These are phyloP conservation scores for Aureobasidium sp. DNA, from an alignment of 2,329 filamentous ascomycete species.

Conservation along the genomic window DNA sequence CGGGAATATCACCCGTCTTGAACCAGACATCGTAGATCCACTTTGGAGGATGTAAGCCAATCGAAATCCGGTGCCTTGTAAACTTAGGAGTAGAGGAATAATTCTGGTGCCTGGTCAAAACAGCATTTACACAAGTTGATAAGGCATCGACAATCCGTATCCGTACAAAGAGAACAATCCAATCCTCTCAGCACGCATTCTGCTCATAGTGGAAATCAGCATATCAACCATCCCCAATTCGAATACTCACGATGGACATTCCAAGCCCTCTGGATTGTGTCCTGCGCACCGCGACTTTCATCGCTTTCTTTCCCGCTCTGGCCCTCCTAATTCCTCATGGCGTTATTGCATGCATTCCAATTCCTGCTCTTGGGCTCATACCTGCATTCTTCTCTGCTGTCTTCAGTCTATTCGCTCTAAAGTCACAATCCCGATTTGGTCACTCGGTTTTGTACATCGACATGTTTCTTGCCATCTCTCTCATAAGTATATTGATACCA, in stretches of 20 bases:
- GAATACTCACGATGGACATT: neutral
- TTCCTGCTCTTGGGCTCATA: neutral
- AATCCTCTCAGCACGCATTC: neutral
- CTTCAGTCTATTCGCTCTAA: neutral
- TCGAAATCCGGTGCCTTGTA: neutral
- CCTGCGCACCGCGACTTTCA: neutral
- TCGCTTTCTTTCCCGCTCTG: neutral
- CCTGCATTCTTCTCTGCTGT: neutral
- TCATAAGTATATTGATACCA: neutral
- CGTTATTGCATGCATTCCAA: neutral
- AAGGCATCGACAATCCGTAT: neutral
- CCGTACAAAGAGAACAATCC: too few species aligned
- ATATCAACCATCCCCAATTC: neutral
- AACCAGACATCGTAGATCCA: neutral
- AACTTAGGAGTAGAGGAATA: neutral
- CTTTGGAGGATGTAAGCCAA: neutral
- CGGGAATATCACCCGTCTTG: too few species aligned
- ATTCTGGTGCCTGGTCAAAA: neutral
- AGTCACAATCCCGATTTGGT: neutral
- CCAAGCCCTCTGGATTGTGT: neutral
- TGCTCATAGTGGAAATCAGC: too few species aligned
- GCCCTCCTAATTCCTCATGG: neutral
- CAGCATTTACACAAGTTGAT: neutral
- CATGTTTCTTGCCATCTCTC: neutral
- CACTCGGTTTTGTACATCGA: neutral